These are phyloP conservation scores for Kodamaea jinghongensis DNA, from an alignment of 805 yeast genomes.

Conservation along the genomic window DNA sequence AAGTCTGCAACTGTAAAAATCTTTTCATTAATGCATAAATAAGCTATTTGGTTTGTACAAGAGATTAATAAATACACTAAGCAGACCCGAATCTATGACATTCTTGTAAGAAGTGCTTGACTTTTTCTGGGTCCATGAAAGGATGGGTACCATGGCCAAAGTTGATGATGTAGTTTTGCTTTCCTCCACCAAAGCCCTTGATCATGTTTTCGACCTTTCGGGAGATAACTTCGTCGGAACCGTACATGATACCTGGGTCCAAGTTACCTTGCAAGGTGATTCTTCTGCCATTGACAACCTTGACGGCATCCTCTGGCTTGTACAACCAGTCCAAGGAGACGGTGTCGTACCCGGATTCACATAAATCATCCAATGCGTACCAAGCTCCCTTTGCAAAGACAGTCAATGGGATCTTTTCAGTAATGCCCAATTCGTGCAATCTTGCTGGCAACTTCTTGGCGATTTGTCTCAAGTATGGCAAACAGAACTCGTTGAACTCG, in stretches of 20 bases:
- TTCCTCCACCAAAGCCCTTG: slow-evolving; percentile 89
- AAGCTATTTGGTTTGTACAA: not conserved
- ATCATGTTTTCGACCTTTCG: slow-evolving; percentile 86
- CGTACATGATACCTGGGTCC: slow-evolving; percentile 94
- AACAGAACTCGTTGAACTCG: slow-evolving; percentile 83
- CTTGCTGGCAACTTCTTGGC: slow-evolving; percentile 64
- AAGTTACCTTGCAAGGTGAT: slow-evolving; percentile 90
- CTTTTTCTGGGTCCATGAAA: slow-evolving; percentile 90
- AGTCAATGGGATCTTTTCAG: slow-evolving; percentile 77
- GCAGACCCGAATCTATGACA: slow-evolving; percentile 74
- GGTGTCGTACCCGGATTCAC: slow-evolving; percentile 76
- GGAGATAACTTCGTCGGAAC: slow-evolving; percentile 77
- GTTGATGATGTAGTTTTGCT: slow-evolving; percentile 85
- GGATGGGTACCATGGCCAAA: slow-evolving; percentile 99
- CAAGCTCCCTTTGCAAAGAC: slow-evolving; percentile 96
- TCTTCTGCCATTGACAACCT: slow-evolving; percentile 64
- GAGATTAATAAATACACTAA: slow-evolving; percentile 12
- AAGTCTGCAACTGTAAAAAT: not conserved
- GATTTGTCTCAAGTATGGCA: slow-evolving; percentile 84
- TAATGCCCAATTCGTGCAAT: slow-evolving; percentile 66
- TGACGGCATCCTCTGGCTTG: slow-evolving; percentile 81
- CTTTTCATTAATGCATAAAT: not conserved
- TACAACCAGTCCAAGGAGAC: slow-evolving; percentile 94
- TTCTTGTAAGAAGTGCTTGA: slow-evolving; percentile 80
- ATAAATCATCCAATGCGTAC: slow-evolving; percentile 87